Base-by-base conservation (phyloP, 352 stramenopile genomes). In the Pythium diclinum region DNA sequence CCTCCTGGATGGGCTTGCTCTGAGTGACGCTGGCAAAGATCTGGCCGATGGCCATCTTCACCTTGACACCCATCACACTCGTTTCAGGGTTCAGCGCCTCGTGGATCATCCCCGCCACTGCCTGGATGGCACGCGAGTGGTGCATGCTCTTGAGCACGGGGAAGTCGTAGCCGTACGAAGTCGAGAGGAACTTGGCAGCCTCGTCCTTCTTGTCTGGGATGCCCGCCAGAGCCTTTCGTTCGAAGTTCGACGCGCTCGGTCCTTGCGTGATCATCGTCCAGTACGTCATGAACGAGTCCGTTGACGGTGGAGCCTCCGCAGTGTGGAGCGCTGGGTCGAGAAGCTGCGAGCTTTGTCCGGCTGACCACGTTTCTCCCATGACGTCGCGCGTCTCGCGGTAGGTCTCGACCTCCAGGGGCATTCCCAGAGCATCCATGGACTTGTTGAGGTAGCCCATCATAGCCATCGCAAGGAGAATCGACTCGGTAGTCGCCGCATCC, bases 361-460 rank as follows among this genome's bases (percentile, higher is more conserved):
- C 44, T 6, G 54, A 52, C 62, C 62, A 68, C 16, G 25, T 55
- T 16, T 63, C 55, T 25, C 62, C 62, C 19, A 68, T 59, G 16
- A 68, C 40, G 8, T 48, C 42, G 9, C 62, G 54, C 17, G 62
- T 68, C 47, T 68, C 62, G 19, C 62, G 62, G 36, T 68, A 68
- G 9, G 62, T 68, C 47, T 58, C 46, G 17, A 68, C 34, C 25
- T 68, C 62, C 11, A 68, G 54, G 3, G 62, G 62, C 62, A 68
- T 68, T 10, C 62, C 62, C 33, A 68, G 28, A 23, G 54, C 62
- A 40, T 68, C 62, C 62, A 68, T 68, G 1, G 53, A 48, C 28
- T 68, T 68, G 62, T 68, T 68, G 25, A 68, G 54, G 54, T 68
- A 68, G 2, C 62, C 62, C 62, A 68, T 68, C 62, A 68, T 68